Conservation (phyloP, 2,329 filamentous ascomycete species). For the Diaporthe sp. region DNA sequence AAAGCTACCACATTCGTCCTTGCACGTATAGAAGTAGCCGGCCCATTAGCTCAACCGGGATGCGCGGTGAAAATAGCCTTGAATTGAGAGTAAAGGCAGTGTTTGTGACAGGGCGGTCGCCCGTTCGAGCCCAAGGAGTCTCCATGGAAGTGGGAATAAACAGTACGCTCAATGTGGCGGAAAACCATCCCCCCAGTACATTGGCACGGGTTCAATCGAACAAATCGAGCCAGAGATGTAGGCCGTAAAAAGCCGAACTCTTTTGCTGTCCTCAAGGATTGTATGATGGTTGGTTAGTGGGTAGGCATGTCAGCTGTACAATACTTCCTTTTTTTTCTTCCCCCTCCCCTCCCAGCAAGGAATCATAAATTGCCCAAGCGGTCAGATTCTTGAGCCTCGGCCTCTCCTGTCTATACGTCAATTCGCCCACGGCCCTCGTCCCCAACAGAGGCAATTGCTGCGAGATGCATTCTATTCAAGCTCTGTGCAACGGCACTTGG, state of each 20-base stretch:
- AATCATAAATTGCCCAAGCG: neutral
- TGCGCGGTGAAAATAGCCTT: neutral
- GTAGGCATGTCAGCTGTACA: neutral
- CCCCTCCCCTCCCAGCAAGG: too few relatives aligned
- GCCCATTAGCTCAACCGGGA: neutral
- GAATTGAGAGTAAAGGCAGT: neutral
- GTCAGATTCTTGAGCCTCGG: neutral
- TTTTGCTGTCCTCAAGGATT: neutral
- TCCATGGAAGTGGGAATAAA: constrained; percentile 8
- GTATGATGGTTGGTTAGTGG: neutral
- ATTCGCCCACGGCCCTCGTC: neutral
- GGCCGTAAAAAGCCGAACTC: neutral
- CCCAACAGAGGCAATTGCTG: neutral
- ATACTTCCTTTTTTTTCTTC: neutral
- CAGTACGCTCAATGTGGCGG: constrained; percentile 3
- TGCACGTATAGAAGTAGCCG: neutral
- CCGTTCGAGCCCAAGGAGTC: neutral
- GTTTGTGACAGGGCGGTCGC: constrained; percentile 6
- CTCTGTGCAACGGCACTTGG: neutral
- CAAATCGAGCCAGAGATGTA: constrained; percentile 6
- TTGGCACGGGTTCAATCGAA: neutral
- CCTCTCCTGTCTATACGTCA: neutral
- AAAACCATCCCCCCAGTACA: neutral
- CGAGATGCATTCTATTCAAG: neutral
- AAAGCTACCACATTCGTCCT: neutral